Conservation (phyloP, 2,329 filamentous ascomycete species). For the Trichoderma semiorbis region DNA sequence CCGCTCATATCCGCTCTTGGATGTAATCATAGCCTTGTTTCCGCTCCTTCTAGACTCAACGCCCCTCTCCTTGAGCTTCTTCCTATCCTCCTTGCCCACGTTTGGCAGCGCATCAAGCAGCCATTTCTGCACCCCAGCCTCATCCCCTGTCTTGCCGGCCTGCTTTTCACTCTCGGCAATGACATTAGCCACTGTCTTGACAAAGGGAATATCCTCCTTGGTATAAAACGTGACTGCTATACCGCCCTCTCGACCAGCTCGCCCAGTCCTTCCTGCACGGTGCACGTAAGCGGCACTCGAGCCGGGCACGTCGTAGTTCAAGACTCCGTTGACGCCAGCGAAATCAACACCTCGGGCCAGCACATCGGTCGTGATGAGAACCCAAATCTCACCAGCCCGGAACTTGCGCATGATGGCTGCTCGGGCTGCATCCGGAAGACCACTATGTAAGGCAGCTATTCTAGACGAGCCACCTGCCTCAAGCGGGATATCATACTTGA, state of each 20-base stretch:
- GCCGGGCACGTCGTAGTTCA: slow-evolving; percentile 97
- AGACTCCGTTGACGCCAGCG: slow-evolving; percentile 88
- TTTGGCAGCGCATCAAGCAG: slow-evolving; percentile 82
- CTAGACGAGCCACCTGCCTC: slow-evolving; percentile 80
- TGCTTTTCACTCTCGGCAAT: slow-evolving; percentile 80
- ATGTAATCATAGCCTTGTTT: slow-evolving; percentile 66
- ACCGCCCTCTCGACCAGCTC: slow-evolving; percentile 82
- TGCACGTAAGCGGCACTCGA: slow-evolving; percentile 89
- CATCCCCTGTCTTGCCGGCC: slow-evolving; percentile 49
- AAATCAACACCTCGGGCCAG: slow-evolving; percentile 92
- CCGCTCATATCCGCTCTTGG: slow-evolving; percentile 73
- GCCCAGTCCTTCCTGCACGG: slow-evolving; percentile 84
- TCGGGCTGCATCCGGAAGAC: slow-evolving; percentile 72
- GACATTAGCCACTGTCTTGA: slow-evolving; percentile 91
- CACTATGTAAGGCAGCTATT: slow-evolving; percentile 86
- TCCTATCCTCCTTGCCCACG: slow-evolving; percentile 77
- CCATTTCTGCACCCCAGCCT: slow-evolving; percentile 73
- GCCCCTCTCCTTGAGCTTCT: slow-evolving; percentile 76
- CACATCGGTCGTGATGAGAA: slow-evolving; percentile 93
- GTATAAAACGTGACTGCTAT: slow-evolving; percentile 94
- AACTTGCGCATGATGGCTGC: slow-evolving; percentile 84
- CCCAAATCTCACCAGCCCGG: slow-evolving; percentile 89
- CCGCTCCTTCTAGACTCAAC: slow-evolving; percentile 64
- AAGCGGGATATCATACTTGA: slow-evolving; percentile 89
- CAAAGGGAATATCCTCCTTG: slow-evolving; percentile 83